Percentiles rank a stretch among this genome's conserved stretches.
Conservation (phyloP, 192 early-diverging fungal genomes). For the Cetraspora pellucida region DNA sequence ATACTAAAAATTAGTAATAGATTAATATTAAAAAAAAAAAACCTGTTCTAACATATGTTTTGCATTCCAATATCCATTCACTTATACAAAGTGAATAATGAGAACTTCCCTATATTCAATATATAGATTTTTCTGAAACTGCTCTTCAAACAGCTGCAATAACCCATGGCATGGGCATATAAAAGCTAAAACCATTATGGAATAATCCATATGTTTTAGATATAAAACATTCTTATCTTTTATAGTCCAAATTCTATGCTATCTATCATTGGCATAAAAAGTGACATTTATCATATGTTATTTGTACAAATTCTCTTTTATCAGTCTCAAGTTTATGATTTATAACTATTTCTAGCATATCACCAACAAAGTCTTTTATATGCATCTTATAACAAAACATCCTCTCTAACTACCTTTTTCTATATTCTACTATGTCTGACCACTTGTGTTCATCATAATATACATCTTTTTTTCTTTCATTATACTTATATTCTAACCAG, state of each 20-base stretch:
- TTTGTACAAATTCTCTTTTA: not conserved
- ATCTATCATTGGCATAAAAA: conserved; percentile 33
- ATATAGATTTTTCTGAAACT: not conserved
- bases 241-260: conserved; percentile 22
- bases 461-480: not conserved
- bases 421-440: too few relatives aligned
- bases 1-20: not conserved
- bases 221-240: conserved; percentile 13
- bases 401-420: too few relatives aligned
- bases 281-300: conserved; percentile 29
- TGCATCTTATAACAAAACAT: too few relatives aligned
- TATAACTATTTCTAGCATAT: not conserved
- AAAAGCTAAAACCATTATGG: conserved; percentile 35
- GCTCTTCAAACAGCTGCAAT: conserved; percentile 12
- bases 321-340: not conserved
- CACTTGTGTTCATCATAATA: conserved; percentile 15
- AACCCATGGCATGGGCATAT: conserved; percentile 27
- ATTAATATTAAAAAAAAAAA: not conserved
- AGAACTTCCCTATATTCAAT: not conserved
- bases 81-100: not conserved
- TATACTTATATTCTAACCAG: not conserved
- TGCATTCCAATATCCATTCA: not conserved
- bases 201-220: conserved; percentile 6
- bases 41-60: conserved; percentile 7
- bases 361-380: conserved; percentile 20